Evolutionary conservation across 116 monocot species (phyloP), one percentile per base, ranked within the genome.

Genomic region (Zostera marina): DNA sequence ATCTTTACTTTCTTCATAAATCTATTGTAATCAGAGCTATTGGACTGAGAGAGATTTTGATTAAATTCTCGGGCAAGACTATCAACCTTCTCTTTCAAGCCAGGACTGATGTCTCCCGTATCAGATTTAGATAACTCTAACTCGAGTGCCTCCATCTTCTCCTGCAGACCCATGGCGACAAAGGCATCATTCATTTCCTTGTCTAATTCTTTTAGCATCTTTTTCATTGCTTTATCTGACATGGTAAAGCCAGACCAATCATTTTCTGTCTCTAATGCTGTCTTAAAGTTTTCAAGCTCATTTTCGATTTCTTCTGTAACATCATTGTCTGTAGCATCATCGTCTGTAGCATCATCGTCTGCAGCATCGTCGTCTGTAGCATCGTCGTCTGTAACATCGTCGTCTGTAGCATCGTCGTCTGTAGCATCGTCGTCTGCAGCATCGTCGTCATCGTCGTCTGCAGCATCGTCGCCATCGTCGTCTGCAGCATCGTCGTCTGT

Each of bases 161-260:
- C 77, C 44, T 82, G 66, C 14, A 87, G 70, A 9, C 82, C 87
- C 77, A 87, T 74, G 10, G 79, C 54, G 24, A 72, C 75, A 41
- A 79, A 82, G 62, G 87, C 79, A 47, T 72, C 62, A 17, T 72
- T 65, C 44, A 76, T 76, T 66, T 87, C 87, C 59, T 74, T 81
- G 69, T 81, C 79, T 1, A 77, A 63, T 38, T 87, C 77, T 63
- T 74, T 32, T 44, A 54, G 75, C 52, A 81, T 43, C 47, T 61
- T 67, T 44, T 84, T 73, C 41, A 90, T 49, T 40, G 70, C 64
- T 26, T 80, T 76, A 0, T 49, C 62, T 9, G 81, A 76, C 52
- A 71, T 75, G 25, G 44, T 19, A 3, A 65, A 67, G 2, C 14
- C 40, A 14, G 72, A 44, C 13, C 59, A 44, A 22, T 69, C 62